phyloP scores from a whole-genome alignment of 2,329 filamentous ascomycete species.

The Hirsutella minnesotensis region DNA sequence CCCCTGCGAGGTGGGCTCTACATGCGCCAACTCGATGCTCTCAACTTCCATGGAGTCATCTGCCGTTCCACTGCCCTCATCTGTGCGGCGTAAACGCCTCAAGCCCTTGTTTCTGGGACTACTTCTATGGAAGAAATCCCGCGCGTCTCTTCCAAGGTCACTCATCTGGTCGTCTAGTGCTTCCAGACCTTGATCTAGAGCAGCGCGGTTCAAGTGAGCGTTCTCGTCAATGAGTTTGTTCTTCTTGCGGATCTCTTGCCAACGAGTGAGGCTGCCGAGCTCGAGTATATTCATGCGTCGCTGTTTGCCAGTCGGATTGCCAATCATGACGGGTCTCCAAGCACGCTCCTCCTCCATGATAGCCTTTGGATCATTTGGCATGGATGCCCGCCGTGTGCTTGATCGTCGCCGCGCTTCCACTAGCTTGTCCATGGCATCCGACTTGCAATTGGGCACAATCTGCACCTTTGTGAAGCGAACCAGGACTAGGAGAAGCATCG shows the following conservation, averaged over 20 bases:
- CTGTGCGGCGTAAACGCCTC: constrained; percentile 14
- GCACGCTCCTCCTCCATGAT: constrained; percentile 40
- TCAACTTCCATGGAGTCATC: constrained; percentile 18
- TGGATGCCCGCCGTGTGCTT: constrained; percentile 30
- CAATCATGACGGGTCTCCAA: constrained; percentile 60
- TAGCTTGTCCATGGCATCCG: constrained; percentile 40
- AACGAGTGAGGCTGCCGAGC: constrained; percentile 54
- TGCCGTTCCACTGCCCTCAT: constrained; percentile 15
- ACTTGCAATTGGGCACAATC: constrained; percentile 54
- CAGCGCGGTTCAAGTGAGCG: constrained; percentile 22
- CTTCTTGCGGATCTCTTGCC: constrained; percentile 57
- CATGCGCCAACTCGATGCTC: constrained; percentile 9
- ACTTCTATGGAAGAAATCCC: constrained; percentile 17
- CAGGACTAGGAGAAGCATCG: constrained; percentile 50
- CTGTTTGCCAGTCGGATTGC: constrained; percentile 57
- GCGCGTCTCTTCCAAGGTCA: constrained; percentile 20
- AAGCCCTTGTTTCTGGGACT: constrained; percentile 13
- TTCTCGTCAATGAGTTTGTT: constrained; percentile 43
- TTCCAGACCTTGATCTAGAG: constrained; percentile 21
- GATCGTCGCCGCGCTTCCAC: constrained; percentile 37
- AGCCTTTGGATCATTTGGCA: constrained; percentile 24
- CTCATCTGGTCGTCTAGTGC: constrained; percentile 25
- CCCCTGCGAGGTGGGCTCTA: constrained; percentile 6
- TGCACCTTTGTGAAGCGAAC: constrained; percentile 53
- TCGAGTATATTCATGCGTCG: constrained; percentile 62